These are phyloP conservation scores for Zizania palustris DNA, from an alignment of 202 grass and related monocot species.

Conservation along the genomic window DNA sequence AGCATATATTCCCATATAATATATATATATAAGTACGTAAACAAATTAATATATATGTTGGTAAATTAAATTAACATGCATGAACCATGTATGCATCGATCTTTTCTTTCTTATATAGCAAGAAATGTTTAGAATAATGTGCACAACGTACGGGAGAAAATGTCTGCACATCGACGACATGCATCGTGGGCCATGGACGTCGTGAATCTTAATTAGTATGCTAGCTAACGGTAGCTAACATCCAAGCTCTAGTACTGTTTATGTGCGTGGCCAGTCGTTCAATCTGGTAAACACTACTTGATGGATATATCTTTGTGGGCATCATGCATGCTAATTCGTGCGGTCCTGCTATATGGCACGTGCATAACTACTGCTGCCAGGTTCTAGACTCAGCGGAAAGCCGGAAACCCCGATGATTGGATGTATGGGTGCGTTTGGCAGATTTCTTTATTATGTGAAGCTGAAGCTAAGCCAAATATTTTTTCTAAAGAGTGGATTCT, in stretches of 20 bases:
- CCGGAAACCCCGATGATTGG: too few species aligned
- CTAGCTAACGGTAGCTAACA: neutral
- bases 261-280: conserved; percentile 29
- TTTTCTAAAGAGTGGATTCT: too few species aligned
- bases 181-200: conserved; percentile 21
- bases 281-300: conserved; percentile 20
- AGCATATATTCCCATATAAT: neutral
- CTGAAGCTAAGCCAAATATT: too few species aligned
- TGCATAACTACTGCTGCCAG: too few species aligned
- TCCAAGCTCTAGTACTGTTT: conserved; percentile 9
- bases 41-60: neutral
- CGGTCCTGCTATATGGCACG: conserved; percentile 32
- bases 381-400: too few species aligned
- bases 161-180: neutral
- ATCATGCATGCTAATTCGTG: conserved; percentile 16
- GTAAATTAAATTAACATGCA: neutral
- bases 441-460: too few species aligned
- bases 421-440: too few species aligned
- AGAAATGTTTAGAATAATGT: neutral
- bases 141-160: neutral
- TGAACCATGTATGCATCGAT: too few species aligned
- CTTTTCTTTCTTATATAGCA: neutral
- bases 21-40: too few species aligned
- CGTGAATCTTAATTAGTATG: neutral
- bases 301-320: conserved; percentile 36